Conservation (phyloP, 2,329 filamentous ascomycete species). For the Clonostachys rosea region DNA sequence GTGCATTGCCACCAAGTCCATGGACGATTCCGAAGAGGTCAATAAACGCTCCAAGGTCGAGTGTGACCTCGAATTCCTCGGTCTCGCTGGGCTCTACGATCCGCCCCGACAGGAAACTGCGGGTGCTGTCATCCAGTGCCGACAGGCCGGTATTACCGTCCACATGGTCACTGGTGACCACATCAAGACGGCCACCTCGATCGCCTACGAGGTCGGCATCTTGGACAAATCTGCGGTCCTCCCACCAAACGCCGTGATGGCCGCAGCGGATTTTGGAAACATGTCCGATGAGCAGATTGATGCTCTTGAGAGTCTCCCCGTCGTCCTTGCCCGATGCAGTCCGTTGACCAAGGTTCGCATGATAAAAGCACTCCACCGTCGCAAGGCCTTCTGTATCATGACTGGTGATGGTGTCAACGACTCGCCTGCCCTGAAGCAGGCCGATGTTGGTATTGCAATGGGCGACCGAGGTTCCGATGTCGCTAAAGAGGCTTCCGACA, state of each 20-base stretch:
- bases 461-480: slow-evolving; percentile 67
- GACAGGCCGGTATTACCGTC: slow-evolving; percentile 57
- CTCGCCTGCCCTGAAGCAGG: slow-evolving; percentile 66
- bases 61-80: slow-evolving; percentile 56
- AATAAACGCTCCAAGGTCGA: slow-evolving; percentile 50
- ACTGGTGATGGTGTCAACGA: slow-evolving; percentile 75
- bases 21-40: slow-evolving; percentile 25
- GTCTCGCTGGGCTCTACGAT: slow-evolving; percentile 68
- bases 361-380: slow-evolving; percentile 68
- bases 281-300: slow-evolving; percentile 61
- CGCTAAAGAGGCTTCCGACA: slow-evolving; percentile 78
- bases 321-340: slow-evolving; percentile 66
- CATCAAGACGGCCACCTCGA: slow-evolving; percentile 62
- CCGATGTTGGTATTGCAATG: slow-evolving; percentile 75
- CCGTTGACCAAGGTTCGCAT: slow-evolving; percentile 71
- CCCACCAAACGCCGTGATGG: slow-evolving; percentile 47
- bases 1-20: slow-evolving; percentile 53
- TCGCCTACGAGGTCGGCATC: slow-evolving; percentile 62
- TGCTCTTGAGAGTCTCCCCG: slow-evolving; percentile 51
- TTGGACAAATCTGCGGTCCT: slow-evolving; percentile 31
- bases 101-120: slow-evolving; percentile 65
- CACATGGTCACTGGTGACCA: slow-evolving; percentile 70
- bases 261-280: slow-evolving; percentile 57
- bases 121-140: slow-evolving; percentile 54
- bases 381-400: slow-evolving; percentile 67